Conservation (phyloP, 2,329 filamentous ascomycete genomes). For the Cryphonectria japonica region DNA sequence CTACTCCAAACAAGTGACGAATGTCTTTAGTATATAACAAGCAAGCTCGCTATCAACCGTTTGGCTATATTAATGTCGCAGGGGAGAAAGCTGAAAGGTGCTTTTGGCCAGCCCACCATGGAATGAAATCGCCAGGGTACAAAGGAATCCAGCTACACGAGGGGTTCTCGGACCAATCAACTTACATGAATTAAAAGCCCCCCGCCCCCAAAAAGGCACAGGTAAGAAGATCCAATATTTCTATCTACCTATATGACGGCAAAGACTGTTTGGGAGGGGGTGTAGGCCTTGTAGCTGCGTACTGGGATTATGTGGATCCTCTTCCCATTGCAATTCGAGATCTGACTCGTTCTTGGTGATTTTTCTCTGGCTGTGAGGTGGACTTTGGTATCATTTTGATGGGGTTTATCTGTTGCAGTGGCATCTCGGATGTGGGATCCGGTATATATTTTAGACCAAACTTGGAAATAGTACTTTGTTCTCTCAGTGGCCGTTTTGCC, state of each 20-base stretch:
- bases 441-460: no score
- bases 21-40: no score
- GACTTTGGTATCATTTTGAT: neutral
- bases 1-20: no score
- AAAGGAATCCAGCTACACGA: neutral
- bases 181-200: neutral
- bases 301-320: neutral
- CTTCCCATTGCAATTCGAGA: neutral
- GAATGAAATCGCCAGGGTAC: neutral
- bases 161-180: neutral
- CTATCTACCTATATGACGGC: no score
- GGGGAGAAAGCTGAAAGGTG: neutral
- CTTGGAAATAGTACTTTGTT: no score
- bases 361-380: neutral
- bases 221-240: neutral
- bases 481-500: no score
- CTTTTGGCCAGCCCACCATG: neutral
- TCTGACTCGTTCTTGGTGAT: neutral
- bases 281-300: no score
- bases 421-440: no score
- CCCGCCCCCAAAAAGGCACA: neutral
- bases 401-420: no score
- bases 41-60: no score
- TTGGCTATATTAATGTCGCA: no score
- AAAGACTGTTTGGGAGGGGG: neutral